These are phyloP conservation scores for Vitis riparia DNA, from an alignment of 164 flowering plant species.

Conservation along the genomic window DNA sequence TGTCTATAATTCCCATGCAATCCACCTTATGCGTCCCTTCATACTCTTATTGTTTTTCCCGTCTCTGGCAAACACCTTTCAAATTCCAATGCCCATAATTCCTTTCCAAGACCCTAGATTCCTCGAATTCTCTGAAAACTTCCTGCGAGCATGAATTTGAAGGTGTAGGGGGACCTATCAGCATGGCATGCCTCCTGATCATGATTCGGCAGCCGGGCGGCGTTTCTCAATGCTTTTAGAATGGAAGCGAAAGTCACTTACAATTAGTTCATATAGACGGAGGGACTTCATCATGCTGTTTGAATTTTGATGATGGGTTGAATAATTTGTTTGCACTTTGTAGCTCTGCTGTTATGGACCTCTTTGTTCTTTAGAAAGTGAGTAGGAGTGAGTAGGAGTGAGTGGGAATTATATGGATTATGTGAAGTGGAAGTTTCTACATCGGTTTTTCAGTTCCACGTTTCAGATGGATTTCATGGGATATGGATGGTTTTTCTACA, in stretches of 20 bases:
- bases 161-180: conserved; percentile 13
- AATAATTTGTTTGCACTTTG: conserved; percentile 27
- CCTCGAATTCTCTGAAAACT: conserved; percentile 36
- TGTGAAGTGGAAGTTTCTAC: conserved; percentile 89
- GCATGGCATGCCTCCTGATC: conserved; percentile 42
- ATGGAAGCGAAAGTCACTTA: conserved; percentile 50
- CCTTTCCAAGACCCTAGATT: conserved; percentile 13
- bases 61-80: conserved; percentile 25
- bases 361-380: conserved; percentile 71
- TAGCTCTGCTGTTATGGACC: conserved; percentile 34
- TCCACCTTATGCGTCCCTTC: conserved; percentile 10
- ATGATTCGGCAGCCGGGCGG: conserved; percentile 45
- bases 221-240: conserved; percentile 61
- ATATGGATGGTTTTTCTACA: conserved; percentile 83
- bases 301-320: conserved; percentile 34
- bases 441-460: conserved; percentile 80
- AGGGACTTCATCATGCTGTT: conserved; percentile 10
- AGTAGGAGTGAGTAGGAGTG: conserved; percentile 26
- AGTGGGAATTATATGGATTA: conserved; percentile 61
- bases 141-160: conserved; percentile 30
- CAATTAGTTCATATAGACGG: conserved; percentile 42
- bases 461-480: conserved; percentile 86
- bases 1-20: conserved; percentile 36
- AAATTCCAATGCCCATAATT: neutral
- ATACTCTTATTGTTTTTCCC: conserved; percentile 11